These are phyloP conservation scores for Mycosphaerelloides madeirae DNA, from an alignment of 2,329 filamentous ascomycete genomes.

Conservation along the genomic window DNA sequence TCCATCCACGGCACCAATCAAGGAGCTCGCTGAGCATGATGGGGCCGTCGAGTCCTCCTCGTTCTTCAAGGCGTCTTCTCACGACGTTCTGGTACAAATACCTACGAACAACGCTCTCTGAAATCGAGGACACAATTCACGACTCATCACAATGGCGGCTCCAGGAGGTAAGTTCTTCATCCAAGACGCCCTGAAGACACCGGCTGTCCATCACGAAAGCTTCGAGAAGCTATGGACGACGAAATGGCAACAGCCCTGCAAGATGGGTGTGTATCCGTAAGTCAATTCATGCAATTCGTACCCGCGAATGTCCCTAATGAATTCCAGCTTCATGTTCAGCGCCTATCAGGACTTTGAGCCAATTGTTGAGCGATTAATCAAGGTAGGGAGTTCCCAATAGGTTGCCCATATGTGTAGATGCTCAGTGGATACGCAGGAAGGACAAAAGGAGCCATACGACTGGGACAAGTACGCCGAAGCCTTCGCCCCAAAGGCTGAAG, in stretches of 20 bases:
- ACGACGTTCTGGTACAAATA: too few species aligned
- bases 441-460: slow-evolving; percentile 60
- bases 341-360: slow-evolving; percentile 64
- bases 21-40: too few species aligned
- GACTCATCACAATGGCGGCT: slow-evolving; percentile 16
- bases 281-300: neutral
- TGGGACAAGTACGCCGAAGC: slow-evolving; percentile 59
- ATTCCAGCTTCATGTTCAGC: slow-evolving; percentile 62
- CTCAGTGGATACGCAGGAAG: slow-evolving; percentile 30
- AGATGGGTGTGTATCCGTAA: slow-evolving; percentile 50
- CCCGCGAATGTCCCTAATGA: neutral
- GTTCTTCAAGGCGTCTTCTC: too few species aligned
- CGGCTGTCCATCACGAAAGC: slow-evolving; percentile 44
- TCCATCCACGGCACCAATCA: too few species aligned
- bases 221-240: slow-evolving; percentile 61
- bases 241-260: slow-evolving; percentile 63
- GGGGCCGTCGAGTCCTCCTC: too few species aligned
- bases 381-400: slow-evolving; percentile 34
- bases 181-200: slow-evolving; percentile 40
- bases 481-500: slow-evolving; percentile 57
- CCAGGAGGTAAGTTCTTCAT: slow-evolving; percentile 39
- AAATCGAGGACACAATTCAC: too few species aligned
- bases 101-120: too few species aligned
- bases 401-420: slow-evolving; percentile 16
- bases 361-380: slow-evolving; percentile 60